Base-by-base conservation (phyloP, 208 protist species). In the Porcisia hertigi region DNA sequence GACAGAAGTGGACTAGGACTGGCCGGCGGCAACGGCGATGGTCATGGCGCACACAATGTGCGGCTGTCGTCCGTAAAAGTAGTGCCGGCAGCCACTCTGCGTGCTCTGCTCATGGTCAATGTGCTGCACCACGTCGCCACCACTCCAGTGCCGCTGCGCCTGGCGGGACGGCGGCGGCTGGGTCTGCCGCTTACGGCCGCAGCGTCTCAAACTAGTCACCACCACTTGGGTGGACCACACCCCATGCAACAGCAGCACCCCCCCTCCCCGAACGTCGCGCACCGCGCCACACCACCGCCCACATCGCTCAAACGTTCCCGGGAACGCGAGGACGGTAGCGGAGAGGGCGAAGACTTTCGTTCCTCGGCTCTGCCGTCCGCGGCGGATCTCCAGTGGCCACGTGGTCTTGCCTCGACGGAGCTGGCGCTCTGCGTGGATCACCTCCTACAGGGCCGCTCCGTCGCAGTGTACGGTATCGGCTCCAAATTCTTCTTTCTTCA, bases 401-500 rank as follows among this genome's bases (percentile, higher is more conserved):
- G 85, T 34, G 85, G 81, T 14, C 73, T 93, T n/a, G 65, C 79
- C 49, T 87, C 86, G 16, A 78, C 80, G 14, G 91, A 96, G 77
- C 82, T 93, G 30, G 77, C 83, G n/a, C 75, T 94, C n/a, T 83
- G 74, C 25, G 59, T 93, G 11, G 91, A 97, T 66, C 84, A 93
- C 81, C 71, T 97, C 6, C 71, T 89, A 58, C 88, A 93, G 11
- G 93, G 93, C 55, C 87, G 89, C 69, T 91, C 85, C 63, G 85
- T 95, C 53, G 93, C 85, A 14, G 89, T 97, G 14, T 94, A 90
- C 77, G 93, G 93, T 20, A 77, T 93, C 59, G 86, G 73, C 43
- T 95, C 93, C 25, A 95, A 95, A 70, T 83, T 80, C 55, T 91
- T 92, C 69, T 97, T 97, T 69, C 88, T 97, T 30, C 79, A 87